A percentile compares a stretch with the other conserved stretches of the same genome.
Evolutionary conservation across 108 stramenopile species (phyloP).

Genomic region (Nannochloropsis oceanica): DNA sequence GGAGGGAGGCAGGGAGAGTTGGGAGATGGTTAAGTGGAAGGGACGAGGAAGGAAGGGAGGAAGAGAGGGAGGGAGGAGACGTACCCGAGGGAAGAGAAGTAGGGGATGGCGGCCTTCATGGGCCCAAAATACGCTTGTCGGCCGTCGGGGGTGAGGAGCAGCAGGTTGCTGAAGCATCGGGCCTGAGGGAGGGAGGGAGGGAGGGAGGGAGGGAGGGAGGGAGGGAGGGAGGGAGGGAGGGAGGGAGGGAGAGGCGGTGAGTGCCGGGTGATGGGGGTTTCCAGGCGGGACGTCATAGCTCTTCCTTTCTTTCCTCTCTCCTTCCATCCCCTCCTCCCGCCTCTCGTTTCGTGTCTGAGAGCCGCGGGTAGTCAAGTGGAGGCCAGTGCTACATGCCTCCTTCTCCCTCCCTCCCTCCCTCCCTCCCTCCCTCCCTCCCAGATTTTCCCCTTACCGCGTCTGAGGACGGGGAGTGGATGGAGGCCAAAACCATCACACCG

Average conservation of each 20-base stretch:
- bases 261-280: neutral
- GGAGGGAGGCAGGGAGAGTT: neutral
- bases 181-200: neutral
- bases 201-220: neutral
- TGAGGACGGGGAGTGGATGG: neutral
- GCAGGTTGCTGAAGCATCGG: neutral
- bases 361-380: too few species aligned
- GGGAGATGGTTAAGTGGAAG: neutral
- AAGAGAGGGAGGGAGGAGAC: neutral
- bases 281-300: neutral
- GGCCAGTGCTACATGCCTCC: neutral
- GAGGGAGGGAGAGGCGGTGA: neutral
- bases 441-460: neutral
- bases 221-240: neutral
- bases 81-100: neutral
- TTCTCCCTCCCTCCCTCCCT: neutral
- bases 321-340: too few species aligned
- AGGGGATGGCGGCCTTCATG: neutral
- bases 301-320: too few species aligned
- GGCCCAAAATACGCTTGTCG: neutral
- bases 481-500: neutral
- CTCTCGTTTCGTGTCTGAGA: too few species aligned
- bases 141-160: neutral
- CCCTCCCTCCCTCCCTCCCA: neutral
- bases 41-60: neutral